phyloP scores from a whole-genome alignment of 176 grass and related monocot genomes.

The Oryza meridionalis region DNA sequence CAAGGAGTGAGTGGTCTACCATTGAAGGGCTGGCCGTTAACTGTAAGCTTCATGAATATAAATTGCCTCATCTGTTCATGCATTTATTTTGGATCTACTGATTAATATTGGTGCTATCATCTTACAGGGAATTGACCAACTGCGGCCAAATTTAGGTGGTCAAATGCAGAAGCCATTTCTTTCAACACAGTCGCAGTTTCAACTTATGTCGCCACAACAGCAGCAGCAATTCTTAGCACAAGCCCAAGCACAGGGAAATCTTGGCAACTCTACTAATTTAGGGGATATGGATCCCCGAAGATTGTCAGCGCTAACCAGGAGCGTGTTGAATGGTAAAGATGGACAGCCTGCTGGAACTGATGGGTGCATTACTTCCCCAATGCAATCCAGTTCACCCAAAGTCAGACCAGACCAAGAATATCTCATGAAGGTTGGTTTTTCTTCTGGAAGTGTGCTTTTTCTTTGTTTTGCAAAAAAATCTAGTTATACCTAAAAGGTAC shows the following conservation, averaged over 20 bases:
- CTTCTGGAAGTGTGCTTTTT: conserved; percentile 37
- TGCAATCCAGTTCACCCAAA: conserved; percentile 84
- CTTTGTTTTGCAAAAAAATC: conserved; percentile 14
- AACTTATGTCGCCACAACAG: conserved; percentile 92
- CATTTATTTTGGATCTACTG: conserved; percentile 20
- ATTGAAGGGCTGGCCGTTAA: conserved; percentile 98
- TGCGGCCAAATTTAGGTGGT: conserved; percentile 81
- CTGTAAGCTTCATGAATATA: conserved; percentile 57
- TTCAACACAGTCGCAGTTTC: conserved; percentile 88
- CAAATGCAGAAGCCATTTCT: conserved; percentile 98
- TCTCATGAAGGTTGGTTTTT: conserved; percentile 77
- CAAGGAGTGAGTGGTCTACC: conserved; percentile 96
- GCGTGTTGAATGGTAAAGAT: conserved; percentile 80
- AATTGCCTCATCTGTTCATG: conserved; percentile 20
- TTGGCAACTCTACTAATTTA: conserved; percentile 63
- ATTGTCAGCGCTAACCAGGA: conserved; percentile 63
- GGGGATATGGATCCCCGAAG: conserved; percentile 87
- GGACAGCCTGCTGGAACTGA: conserved; percentile 75
- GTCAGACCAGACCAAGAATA: conserved; percentile 76
- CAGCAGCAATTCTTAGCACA: conserved; percentile 95
- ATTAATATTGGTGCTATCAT: conserved; percentile 26
- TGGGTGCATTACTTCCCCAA: conserved; percentile 77
- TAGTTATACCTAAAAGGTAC: conserved; percentile 54
- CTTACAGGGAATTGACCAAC: conserved; percentile 81
- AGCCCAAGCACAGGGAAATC: conserved; percentile 85